Evolutionary conservation across 2,329 filamentous ascomycete genomes (phyloP), one percentile per base, ranked within the genome.

Genomic region (Coniochaeta pulveracea): DNA sequence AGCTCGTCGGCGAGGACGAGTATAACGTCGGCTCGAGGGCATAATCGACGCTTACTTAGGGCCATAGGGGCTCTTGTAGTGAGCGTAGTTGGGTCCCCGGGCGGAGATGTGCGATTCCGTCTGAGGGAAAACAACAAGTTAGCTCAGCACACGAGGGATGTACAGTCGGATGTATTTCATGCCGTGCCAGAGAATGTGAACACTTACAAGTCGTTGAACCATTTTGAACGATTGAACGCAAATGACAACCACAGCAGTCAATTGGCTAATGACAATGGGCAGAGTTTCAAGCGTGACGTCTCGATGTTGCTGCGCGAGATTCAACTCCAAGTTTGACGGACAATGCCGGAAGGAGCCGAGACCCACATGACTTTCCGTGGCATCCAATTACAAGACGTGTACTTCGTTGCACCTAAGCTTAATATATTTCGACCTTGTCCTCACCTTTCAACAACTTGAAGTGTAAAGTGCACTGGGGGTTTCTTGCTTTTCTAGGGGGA

Each of bases 11-110:
- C 10, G 4, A 4, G 10, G 26, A 19, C 10, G 27, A 12, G 16
- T 3, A 12, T 6, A 30, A 8, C 17, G 16, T 12, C 19, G n/a
- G 11, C 11, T 6, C 16, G 30, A 26, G 19, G 14, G n/a, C 32
- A 12, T 26, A 19, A 28, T 37, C 22, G 40, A 53, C 54, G 59
- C 65, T 60, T 72, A 80, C 76, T 76, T 79, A 34, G 76, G 76
- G 52, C 72, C 75, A 54, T 73, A 77, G 44, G 66, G 61, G 60
- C 72, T 78, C 60, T 67, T 69, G 66, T 76, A 79, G 40, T 54
- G 43, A 29, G 55, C 51, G 41, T 45, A 51, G 3, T 18, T 21
- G 18, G 42, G 33, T 18, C 18, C 54, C 46, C 40, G 56, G 49
- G 51, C 57, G 17, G 4, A 14, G 9, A 17, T n/a, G n/a, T n/a